Base-by-base conservation (phyloP, 108 stramenopile species). In the Fragilaria radians region DNA sequence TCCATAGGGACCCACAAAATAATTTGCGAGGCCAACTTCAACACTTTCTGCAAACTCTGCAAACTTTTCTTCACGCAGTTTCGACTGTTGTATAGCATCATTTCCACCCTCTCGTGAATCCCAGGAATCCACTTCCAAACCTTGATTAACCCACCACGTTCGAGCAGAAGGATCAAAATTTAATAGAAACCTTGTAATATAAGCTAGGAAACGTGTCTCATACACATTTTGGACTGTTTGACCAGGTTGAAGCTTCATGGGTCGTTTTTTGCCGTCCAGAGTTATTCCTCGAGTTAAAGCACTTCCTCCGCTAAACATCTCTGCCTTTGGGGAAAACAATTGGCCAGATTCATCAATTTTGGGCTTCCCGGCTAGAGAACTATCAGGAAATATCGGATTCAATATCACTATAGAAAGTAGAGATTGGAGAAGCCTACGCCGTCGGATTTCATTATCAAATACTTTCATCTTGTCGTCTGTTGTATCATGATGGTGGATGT, bases 1-100 rank as follows among this genome's bases (percentile, higher is more conserved):
- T 18, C 91, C 91, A 62, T 89, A 93, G 2, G 91, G 91, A 11
- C 91, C 91, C 11, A 74, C 53, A 66, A 93, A 93, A 61, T 93
- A 93, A 63, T 93, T 83, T 7, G 86, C 83, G 50, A 93, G 61
- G 24, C 91, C 91, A 32, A 93, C 62, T 59, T 86, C 84, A 14
- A 93, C 88, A 53, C 74, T 77, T 60, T 89, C 84, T 14, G 91
- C 85, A 73, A 93, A 93, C 63, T 87, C 81, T 4, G 86, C 83
- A 74, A 93, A 93, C 54, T 61, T 59, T 66, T 46, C 33, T 64
- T 52, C 17, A 52, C 18, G 27, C 66, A 42, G 29, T 34, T 45
- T 50, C 62, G 47, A 4, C 27, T 59, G 22, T 11, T 28, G 17
- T n/a, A n/a, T n/a, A 34, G 52, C 27, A 32, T 59, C 66, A 11